phyloP scores from a whole-genome alignment of 2,329 filamentous ascomycete species.

The Scedosporium aurantiacum region DNA sequence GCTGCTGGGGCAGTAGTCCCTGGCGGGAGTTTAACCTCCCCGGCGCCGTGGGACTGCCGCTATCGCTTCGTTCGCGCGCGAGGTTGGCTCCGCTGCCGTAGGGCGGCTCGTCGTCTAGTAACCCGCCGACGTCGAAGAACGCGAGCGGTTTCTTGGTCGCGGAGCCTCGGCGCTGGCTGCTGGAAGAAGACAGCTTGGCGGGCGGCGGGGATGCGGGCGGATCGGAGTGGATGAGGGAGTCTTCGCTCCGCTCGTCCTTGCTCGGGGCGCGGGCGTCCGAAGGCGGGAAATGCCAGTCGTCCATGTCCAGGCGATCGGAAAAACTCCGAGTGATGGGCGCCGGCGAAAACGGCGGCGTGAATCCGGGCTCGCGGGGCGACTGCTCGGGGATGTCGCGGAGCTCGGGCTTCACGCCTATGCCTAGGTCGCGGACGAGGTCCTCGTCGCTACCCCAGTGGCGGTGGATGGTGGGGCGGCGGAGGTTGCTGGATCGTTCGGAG shows the following conservation, averaged over 20 bases:
- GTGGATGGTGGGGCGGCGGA: slow-evolving; percentile 12
- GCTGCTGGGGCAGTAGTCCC: slow-evolving; percentile 19
- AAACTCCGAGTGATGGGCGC: slow-evolving; percentile 22
- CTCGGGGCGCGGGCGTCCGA: slow-evolving; percentile 21
- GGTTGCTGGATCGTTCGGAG: not conserved
- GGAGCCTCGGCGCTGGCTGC: slow-evolving; percentile 26
- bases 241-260: slow-evolving; percentile 31
- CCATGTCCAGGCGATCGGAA: slow-evolving; percentile 19
- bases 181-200: slow-evolving; percentile 26
- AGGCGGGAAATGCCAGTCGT: slow-evolving; percentile 35
- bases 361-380: slow-evolving; percentile 13
- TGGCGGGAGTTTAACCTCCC: slow-evolving; percentile 21
- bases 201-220: slow-evolving; percentile 16
- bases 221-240: slow-evolving; percentile 28
- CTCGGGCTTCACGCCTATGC: slow-evolving; percentile 52
- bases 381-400: slow-evolving; percentile 25
- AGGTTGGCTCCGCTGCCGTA: slow-evolving; percentile 21
- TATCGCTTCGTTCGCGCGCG: slow-evolving; percentile 17
- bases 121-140: slow-evolving; percentile 76
- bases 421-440: slow-evolving; percentile 72
- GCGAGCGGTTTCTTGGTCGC: slow-evolving; percentile 38
- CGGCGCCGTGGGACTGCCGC: slow-evolving; percentile 13
- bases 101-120: slow-evolving; percentile 45
- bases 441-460: slow-evolving; percentile 82
- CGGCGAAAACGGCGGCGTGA: slow-evolving; percentile 21